Evolutionary conservation across 83 land plant species (phyloP).

Genomic region (Diphasiastrum complanatum): DNA sequence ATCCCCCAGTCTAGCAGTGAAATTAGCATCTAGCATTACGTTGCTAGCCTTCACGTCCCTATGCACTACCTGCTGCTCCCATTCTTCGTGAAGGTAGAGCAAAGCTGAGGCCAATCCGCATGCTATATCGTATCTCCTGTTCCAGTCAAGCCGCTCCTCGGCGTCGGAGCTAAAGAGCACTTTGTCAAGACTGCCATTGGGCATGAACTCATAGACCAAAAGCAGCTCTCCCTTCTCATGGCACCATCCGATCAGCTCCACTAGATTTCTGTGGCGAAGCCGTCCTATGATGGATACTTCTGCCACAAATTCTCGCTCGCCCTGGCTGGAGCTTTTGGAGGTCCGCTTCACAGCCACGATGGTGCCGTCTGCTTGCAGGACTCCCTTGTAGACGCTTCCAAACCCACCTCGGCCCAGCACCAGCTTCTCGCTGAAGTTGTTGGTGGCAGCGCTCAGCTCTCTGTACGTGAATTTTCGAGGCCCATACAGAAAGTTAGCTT

Average conservation of each 20-base stretch:
- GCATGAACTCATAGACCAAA: slow-evolving; percentile 44
- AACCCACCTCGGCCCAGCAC: slow-evolving; percentile 21
- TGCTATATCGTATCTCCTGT: slow-evolving; percentile 28
- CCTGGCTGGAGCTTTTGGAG: slow-evolving; percentile 31
- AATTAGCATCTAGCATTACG: slow-evolving; percentile 48
- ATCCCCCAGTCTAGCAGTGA: slow-evolving; percentile 48
- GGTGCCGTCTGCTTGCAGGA: too few relatives aligned
- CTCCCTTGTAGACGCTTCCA: slow-evolving; percentile 19
- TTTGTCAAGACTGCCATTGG: slow-evolving; percentile 44
- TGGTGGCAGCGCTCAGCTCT: slow-evolving; percentile 15
- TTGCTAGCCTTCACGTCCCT: slow-evolving; percentile 53
- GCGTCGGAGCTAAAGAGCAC: slow-evolving; percentile 16
- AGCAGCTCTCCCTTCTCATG: slow-evolving; percentile 23
- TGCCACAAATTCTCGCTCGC: slow-evolving; percentile 35
- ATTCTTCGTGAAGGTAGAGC: slow-evolving; percentile 44
- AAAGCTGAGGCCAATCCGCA: slow-evolving; percentile 41
- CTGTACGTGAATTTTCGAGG: slow-evolving; percentile 20
- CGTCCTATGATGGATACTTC: slow-evolving; percentile 30
- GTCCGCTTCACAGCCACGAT: slow-evolving; percentile 17
- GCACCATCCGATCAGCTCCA: slow-evolving; percentile 40
- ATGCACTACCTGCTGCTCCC: slow-evolving; percentile 43
- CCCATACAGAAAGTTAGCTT: too few relatives aligned
- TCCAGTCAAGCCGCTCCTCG: background rate
- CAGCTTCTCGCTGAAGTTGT: slow-evolving; percentile 19
- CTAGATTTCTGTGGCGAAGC: slow-evolving; percentile 37